Evolutionary conservation across 1,284 basidiomycete species (phyloP).

Genomic region (Psilocybe mexicana): DNA sequence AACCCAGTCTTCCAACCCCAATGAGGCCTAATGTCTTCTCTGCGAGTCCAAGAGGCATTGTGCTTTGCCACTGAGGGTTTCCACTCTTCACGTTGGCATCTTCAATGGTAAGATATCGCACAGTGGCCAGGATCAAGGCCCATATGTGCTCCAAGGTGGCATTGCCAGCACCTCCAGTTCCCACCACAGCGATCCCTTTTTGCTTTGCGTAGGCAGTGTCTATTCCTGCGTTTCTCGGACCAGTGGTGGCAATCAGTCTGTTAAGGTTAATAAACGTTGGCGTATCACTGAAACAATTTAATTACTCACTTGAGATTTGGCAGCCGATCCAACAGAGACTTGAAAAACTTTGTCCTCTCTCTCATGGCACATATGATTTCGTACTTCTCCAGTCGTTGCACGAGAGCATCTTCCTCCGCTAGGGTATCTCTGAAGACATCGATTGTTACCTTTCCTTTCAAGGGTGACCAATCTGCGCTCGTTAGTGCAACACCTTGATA

Average conservation of each 20-base stretch:
- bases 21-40: constrained; percentile 60
- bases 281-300: neutral
- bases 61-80: constrained; percentile 56
- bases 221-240: constrained; percentile 50
- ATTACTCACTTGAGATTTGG: constrained; percentile 50
- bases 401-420: constrained; percentile 49
- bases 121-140: constrained; percentile 62
- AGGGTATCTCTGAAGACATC: constrained; percentile 56
- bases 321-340: constrained; percentile 49
- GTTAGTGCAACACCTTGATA: constrained; percentile 56
- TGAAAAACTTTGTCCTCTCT: constrained; percentile 60
- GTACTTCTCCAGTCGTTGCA: constrained; percentile 50
- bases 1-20: constrained; percentile 59
- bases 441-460: constrained; percentile 40
- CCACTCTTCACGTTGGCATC: constrained; percentile 49
- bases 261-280: neutral
- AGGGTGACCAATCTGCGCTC: constrained; percentile 51
- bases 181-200: constrained; percentile 57
- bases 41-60: constrained; percentile 51
- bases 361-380: constrained; percentile 67
- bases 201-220: constrained; percentile 47
- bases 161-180: constrained; percentile 47
- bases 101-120: constrained; percentile 52
- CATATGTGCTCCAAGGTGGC: constrained; percentile 64
- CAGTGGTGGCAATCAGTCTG: constrained; percentile 60